Evolutionary conservation across 2,329 filamentous ascomycete species (phyloP).

Genomic region (Orbilia oligospora): DNA sequence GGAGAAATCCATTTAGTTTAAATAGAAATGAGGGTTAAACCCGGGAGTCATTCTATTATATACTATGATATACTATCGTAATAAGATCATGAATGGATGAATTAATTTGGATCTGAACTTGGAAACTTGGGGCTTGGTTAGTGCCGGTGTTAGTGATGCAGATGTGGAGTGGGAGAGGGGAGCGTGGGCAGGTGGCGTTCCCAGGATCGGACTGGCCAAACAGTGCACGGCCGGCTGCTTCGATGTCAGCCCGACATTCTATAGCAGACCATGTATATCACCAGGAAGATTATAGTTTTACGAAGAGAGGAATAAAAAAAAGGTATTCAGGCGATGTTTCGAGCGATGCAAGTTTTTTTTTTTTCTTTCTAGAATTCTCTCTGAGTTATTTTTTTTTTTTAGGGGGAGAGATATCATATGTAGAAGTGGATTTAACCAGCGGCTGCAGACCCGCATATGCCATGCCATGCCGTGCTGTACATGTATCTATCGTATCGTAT

Average conservation of each 20-base stretch:
- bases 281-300: neutral
- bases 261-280: neutral
- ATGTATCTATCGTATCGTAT: slow-evolving; percentile 12
- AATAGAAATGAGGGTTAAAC: neutral
- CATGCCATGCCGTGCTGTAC: no score
- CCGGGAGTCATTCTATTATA: neutral
- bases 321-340: slow-evolving; percentile 37
- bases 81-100: neutral
- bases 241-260: neutral
- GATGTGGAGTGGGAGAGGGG: neutral
- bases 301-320: neutral
- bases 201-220: neutral
- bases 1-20: slow-evolving; percentile 2
- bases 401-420: no score
- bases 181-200: slow-evolving; percentile 26
- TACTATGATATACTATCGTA: neutral
- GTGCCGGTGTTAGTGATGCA: no score
- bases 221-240: neutral
- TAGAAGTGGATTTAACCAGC: neutral
- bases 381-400: no score
- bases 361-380: neutral
- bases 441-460: neutral
- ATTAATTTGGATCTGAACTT: no score
- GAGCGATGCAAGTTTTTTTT: slow-evolving; percentile 1
- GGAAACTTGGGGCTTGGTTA: neutral